Evolutionary conservation across 768 basidiomycete genomes (phyloP), one percentile per base, ranked within the genome.

Genomic region (Auricularia cornea): DNA sequence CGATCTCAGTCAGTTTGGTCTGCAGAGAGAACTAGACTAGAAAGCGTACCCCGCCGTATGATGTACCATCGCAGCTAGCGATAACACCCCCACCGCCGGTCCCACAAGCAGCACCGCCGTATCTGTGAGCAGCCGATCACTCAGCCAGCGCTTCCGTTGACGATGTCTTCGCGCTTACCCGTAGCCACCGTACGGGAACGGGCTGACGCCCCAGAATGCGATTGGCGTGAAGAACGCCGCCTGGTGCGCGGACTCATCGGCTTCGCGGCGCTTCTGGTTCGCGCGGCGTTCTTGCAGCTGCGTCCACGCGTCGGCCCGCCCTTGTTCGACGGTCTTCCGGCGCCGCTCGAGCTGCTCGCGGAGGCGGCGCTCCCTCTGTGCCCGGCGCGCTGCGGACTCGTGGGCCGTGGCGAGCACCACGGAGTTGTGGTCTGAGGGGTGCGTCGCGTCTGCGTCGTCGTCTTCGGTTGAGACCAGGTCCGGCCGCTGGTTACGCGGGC

Each of bases 401-500:
- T 16, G 26, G 26, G 28, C 26, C 6, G 16, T 23, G 26, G 16
- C 28, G 26, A 30, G 16, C 6, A 57, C 30, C 12, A 57, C 54
- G 28, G 26, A 28, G 28, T 63, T 63, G 60, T 63, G 63, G 8
- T 63, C 63, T 3, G 63, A 63, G 11, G 63, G 63, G 33, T 63
- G 63, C 30, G 63, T 59, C 33, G 33, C 40, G 30, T 61, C 63
- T 2, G 30, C 63, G 20, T 35, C 63, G 23, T 14, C 63, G 14
- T 61, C 60, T 20, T 60, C 59, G 12, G 62, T 59, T 29, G 23
- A 59, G 59, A 60, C 32, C 8, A 63, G 40, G 41, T 63, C 63
- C 0, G 63, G 63, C 10, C 63, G 59, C 16, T 60, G 23, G 48
- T 63, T 63, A 11, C 28, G 23, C 4, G 59, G 59, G 10, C 30